Percentiles rank a stretch among this genome's conserved stretches.
phyloP scores from a whole-genome alignment of 495 filamentous ascomycete species.

The Penicillium angulare region DNA sequence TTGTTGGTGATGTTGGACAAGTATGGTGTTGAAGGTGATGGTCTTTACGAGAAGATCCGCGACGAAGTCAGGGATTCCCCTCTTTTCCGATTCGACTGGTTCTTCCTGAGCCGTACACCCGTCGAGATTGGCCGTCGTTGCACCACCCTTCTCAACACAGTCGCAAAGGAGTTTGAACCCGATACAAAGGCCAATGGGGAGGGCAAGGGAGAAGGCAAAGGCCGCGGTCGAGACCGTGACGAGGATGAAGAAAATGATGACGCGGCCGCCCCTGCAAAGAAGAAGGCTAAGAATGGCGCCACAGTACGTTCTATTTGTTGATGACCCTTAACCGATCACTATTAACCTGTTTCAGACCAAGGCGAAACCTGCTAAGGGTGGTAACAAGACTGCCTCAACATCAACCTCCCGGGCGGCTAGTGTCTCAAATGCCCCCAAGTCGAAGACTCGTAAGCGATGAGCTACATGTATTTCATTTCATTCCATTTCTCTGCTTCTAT shows the following conservation, averaged over 20 bases:
- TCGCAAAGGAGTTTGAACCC: conserved; percentile 89
- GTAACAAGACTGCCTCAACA: conserved; percentile 50
- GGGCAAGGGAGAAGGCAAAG: conserved; percentile 71
- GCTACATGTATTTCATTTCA: not conserved
- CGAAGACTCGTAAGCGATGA: conserved; percentile 51
- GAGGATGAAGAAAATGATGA: conserved; percentile 75
- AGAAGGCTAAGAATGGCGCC: conserved; percentile 84
- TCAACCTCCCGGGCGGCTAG: conserved; percentile 58
- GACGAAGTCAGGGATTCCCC: conserved; percentile 93
- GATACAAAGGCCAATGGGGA: conserved; percentile 69
- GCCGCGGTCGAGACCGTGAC: conserved; percentile 68
- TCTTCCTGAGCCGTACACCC: conserved; percentile 92
- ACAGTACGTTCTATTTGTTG: conserved; percentile 48
- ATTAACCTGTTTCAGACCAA: conserved; percentile 51
- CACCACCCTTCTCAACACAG: conserved; percentile 89
- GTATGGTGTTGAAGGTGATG: conserved; percentile 82
- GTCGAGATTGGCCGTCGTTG: conserved; percentile 89
- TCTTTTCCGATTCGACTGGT: conserved; percentile 98
- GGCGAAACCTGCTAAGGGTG: conserved; percentile 56
- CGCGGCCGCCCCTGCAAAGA: conserved; percentile 83
- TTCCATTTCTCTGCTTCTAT: not conserved
- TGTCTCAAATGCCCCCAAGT: conserved; percentile 48
- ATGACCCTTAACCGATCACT: not conserved
- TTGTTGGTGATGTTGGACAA: conserved; percentile 89
- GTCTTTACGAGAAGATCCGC: conserved; percentile 79